phyloP scores from a whole-genome alignment of 1,284 basidiomycete genomes.

The Marasmius oreades region DNA sequence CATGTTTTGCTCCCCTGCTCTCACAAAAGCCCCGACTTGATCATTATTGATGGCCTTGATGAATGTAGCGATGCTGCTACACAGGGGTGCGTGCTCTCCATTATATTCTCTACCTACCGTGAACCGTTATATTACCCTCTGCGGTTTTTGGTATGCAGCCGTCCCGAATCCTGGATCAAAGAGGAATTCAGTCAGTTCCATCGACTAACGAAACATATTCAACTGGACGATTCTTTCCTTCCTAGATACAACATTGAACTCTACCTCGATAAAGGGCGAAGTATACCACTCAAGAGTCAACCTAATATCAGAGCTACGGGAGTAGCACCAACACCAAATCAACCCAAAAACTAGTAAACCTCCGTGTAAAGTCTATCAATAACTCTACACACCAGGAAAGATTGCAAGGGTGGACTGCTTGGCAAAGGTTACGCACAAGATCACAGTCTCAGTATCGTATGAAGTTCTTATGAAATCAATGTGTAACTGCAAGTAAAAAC shows the following conservation, averaged over 20 bases:
- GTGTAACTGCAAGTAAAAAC: no score
- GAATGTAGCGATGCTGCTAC: not conserved
- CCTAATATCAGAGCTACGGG: no score
- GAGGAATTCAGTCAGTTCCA: slow-evolving; percentile 12
- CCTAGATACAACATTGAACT: not conserved
- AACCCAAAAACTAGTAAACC: no score
- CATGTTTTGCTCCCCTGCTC: not conserved
- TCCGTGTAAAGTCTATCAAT: no score
- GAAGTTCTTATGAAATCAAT: no score
- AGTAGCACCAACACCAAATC: no score
- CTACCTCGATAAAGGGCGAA: not conserved
- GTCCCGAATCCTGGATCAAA: slow-evolving; percentile 24
- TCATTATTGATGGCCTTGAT: slow-evolving; percentile 9
- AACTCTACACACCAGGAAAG: no score
- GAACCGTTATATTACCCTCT: slow-evolving; percentile 14
- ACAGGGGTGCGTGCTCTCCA: not conserved
- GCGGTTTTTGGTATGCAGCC: slow-evolving; percentile 23
- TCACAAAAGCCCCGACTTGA: not conserved
- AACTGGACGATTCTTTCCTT: not conserved
- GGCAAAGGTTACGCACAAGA: no score
- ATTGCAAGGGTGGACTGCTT: no score
- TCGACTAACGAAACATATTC: not conserved
- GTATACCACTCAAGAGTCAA: no score
- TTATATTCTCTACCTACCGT: not conserved
- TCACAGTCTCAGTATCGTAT: no score